phyloP scores from a whole-genome alignment of 2,329 filamentous ascomycete genomes.

The Zymoseptoria pseudotritici region DNA sequence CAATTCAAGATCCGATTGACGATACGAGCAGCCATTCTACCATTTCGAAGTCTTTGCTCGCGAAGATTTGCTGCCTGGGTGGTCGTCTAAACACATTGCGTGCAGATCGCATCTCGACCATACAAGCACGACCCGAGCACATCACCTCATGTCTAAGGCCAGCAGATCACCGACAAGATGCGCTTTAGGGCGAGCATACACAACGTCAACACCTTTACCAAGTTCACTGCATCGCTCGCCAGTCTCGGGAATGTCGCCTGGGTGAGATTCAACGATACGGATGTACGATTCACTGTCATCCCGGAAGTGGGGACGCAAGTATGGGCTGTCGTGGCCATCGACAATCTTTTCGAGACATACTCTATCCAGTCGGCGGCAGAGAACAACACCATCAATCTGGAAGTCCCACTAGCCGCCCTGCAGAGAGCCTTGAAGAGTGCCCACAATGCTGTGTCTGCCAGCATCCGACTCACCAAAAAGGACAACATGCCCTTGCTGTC shows the following conservation, averaged over 20 bases:
- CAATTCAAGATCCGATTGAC: too few relatives aligned
- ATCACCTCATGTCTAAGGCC: not conserved
- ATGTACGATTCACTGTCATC: constrained; percentile 89
- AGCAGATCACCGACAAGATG: constrained; percentile 34
- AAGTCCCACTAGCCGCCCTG: constrained; percentile 80
- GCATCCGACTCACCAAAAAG: constrained; percentile 86
- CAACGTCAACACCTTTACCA: constrained; percentile 36
- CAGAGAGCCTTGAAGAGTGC: constrained; percentile 90
- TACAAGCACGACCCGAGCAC: not conserved
- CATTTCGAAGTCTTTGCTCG: too few relatives aligned
- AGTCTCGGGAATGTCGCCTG: constrained; percentile 76
- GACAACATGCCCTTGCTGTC: constrained; percentile 79
- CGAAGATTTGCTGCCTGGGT: not conserved
- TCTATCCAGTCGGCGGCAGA: constrained; percentile 75
- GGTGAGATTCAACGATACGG: constrained; percentile 80
- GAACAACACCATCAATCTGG: constrained; percentile 89
- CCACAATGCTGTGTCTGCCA: constrained; percentile 69
- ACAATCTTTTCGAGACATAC: constrained; percentile 82
- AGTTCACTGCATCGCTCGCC: constrained; percentile 55
- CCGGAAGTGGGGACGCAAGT: constrained; percentile 92
- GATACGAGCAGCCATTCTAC: too few relatives aligned
- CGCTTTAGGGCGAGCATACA: constrained; percentile 19
- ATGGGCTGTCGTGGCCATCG: constrained; percentile 51
- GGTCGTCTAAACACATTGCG: not conserved
- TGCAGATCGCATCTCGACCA: not conserved